A percentile compares a stretch with the other conserved stretches of the same genome.
These are phyloP conservation scores for Bifiguratus adelaidae DNA, from an alignment of 192 early-diverging fungal species.

Conservation along the genomic window DNA sequence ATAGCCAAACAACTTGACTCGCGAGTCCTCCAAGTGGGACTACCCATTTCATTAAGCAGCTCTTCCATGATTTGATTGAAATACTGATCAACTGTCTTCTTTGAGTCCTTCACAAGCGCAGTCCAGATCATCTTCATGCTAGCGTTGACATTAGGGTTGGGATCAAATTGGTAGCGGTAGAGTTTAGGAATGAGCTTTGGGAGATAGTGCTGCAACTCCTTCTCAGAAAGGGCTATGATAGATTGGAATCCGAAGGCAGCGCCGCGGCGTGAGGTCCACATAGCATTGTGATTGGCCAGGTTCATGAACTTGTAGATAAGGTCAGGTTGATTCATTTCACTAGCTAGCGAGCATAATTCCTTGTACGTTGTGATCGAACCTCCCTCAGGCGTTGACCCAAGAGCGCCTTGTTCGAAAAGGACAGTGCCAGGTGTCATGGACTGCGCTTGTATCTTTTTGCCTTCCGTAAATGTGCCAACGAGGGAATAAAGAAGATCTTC, in stretches of 20 bases:
- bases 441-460: constrained; percentile 34
- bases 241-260: constrained; percentile 81
- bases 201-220: constrained; percentile 72
- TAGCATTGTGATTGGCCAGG: constrained; percentile 82
- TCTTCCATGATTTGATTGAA: constrained; percentile 80
- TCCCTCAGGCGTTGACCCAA: constrained; percentile 72
- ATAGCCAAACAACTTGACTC: constrained; percentile 75
- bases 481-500: constrained; percentile 59
- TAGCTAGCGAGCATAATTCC: constrained; percentile 78
- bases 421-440: constrained; percentile 62
- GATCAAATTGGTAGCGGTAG: constrained; percentile 87
- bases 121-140: constrained; percentile 91
- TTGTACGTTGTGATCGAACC: constrained; percentile 59
- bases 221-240: constrained; percentile 68
- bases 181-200: constrained; percentile 69
- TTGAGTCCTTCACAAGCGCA: constrained; percentile 53
- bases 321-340: constrained; percentile 89
- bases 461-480: constrained; percentile 70
- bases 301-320: constrained; percentile 92
- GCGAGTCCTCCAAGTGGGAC: constrained; percentile 77
- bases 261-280: constrained; percentile 84
- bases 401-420: constrained; percentile 52
- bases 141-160: constrained; percentile 74
- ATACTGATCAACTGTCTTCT: constrained; percentile 59
- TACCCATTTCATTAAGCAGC: constrained; percentile 61